Evolutionary conservation across 495 filamentous ascomycete species (phyloP).

Genomic region (Aspergillus bertholletiae): DNA sequence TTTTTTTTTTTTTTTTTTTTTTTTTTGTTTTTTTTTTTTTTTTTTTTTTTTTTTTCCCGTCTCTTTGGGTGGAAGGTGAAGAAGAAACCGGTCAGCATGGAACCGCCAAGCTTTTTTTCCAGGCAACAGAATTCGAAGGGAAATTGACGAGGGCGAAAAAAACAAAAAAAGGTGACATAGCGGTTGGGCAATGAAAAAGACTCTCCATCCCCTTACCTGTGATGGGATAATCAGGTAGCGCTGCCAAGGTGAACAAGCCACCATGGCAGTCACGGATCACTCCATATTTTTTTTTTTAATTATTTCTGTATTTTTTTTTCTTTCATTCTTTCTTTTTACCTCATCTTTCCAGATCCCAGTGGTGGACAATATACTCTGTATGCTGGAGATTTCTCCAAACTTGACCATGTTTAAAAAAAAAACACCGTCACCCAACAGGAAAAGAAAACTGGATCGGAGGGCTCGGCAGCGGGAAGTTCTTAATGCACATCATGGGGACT

Average conservation of each 20-base stretch:
- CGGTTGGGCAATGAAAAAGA: background rate
- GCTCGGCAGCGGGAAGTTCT: conserved; percentile 8
- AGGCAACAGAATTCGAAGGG: background rate
- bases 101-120: conserved; percentile 9
- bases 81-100: background rate
- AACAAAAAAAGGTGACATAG: background rate
- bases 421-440: conserved; percentile 12
- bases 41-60: too few relatives aligned
- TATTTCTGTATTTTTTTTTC: background rate
- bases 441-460: background rate
- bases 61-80: too few relatives aligned
- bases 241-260: background rate
- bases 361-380: too few relatives aligned
- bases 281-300: background rate
- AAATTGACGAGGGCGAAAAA: background rate
- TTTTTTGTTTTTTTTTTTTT: too few relatives aligned
- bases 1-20: too few relatives aligned
- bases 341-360: too few relatives aligned
- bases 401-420: too few relatives aligned
- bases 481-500: background rate
- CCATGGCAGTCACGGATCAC: background rate
- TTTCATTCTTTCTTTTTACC: background rate
- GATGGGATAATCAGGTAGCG: background rate
- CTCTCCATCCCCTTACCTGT: background rate
- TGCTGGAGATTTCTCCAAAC: too few relatives aligned